Evolutionary conservation across 495 filamentous ascomycete species (phyloP).

Genomic region (Podospora comata): DNA sequence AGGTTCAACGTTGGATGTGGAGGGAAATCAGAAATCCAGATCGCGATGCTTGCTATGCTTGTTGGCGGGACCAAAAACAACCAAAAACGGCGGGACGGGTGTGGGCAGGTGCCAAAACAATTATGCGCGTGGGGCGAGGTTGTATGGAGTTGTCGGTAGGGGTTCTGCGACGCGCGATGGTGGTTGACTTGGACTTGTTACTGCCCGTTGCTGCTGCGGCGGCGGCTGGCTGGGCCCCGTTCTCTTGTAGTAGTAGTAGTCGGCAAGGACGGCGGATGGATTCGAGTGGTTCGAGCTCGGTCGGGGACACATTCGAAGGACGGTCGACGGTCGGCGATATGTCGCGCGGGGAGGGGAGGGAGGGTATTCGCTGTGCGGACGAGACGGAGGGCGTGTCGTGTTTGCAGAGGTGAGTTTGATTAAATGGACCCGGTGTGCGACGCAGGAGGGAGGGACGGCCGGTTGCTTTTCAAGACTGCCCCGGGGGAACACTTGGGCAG

Average conservation of each 20-base stretch:
- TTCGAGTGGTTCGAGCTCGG: neutral
- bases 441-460: slow-evolving; percentile 22
- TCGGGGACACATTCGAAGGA: neutral
- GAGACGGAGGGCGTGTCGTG: slow-evolving; percentile 13
- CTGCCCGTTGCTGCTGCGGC: slow-evolving; percentile 4
- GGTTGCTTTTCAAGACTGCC: slow-evolving; percentile 24
- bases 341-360: slow-evolving; percentile 7
- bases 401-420: slow-evolving; percentile 18
- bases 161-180: slow-evolving; percentile 11
- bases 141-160: neutral
- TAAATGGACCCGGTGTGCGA: slow-evolving; percentile 25
- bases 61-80: neutral
- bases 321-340: neutral
- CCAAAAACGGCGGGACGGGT: neutral
- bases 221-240: slow-evolving; percentile 8
- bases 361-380: slow-evolving; percentile 1
- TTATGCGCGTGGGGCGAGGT: neutral
- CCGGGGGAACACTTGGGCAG: slow-evolving; percentile 16
- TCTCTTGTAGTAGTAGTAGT: neutral
- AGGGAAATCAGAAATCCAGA: slow-evolving; percentile 4
- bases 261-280: slow-evolving; percentile 8
- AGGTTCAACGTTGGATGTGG: slow-evolving; percentile 15
- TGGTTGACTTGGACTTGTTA: neutral
- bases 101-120: neutral
- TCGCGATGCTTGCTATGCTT: neutral